phyloP scores from a whole-genome alignment of 2,329 filamentous ascomycete genomes.

The Fusarium heterosporum region DNA sequence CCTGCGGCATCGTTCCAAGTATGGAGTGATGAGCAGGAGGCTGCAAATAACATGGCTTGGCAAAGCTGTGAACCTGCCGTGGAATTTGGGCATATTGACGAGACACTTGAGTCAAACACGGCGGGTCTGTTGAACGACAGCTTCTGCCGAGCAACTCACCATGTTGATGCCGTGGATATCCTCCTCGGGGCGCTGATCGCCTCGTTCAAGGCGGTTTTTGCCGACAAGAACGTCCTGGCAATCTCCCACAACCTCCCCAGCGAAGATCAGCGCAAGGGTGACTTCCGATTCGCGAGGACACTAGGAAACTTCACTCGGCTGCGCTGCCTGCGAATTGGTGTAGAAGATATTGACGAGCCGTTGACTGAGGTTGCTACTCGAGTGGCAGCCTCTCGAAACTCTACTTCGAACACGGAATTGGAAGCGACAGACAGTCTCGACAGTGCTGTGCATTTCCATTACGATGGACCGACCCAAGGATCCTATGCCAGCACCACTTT shows the following conservation, averaged over 20 bases:
- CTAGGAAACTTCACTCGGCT: constrained; percentile 11
- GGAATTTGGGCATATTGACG: constrained; percentile 11
- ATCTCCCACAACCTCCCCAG: constrained; percentile 9
- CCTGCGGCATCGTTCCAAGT: constrained; percentile 13
- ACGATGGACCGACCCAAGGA: constrained; percentile 10
- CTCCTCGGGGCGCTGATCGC: constrained; percentile 9
- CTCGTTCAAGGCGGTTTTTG: constrained; percentile 10
- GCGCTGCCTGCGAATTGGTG: constrained; percentile 5
- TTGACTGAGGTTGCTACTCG: constrained; percentile 10
- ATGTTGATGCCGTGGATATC: constrained; percentile 9
- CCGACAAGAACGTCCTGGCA: constrained; percentile 12
- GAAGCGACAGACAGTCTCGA: constrained; percentile 9
- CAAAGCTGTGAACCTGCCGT: constrained; percentile 6
- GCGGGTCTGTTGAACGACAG: constrained; percentile 11
- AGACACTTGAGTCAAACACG: constrained; percentile 10
- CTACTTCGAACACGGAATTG: constrained; percentile 11
- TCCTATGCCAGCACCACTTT: constrained; percentile 6
- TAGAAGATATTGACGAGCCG: constrained; percentile 11
- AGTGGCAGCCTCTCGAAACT: constrained; percentile 12
- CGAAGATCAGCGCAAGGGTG: constrained; percentile 8
- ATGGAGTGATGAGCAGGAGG: constrained; percentile 12
- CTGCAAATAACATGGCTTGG: constrained; percentile 9
- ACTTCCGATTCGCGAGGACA: constrained; percentile 12
- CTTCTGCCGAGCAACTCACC: constrained; percentile 11
- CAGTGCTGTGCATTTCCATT: constrained; percentile 11